phyloP scores from a whole-genome alignment of 768 basidiomycete genomes.

The Lactarius tabidus region DNA sequence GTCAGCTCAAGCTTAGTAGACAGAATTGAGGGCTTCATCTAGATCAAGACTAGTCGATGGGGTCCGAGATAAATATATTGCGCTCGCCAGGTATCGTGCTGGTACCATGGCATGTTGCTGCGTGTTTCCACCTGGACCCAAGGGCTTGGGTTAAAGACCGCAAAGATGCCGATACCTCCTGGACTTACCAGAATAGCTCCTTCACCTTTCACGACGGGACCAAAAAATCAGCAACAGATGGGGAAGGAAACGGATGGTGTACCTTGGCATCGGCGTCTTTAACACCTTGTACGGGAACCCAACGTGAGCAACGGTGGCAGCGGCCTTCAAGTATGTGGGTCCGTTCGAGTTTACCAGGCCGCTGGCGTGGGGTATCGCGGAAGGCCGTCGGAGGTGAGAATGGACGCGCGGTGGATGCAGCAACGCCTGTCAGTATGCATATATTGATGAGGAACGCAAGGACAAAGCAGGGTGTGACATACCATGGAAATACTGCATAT shows the following conservation, averaged over 20 bases:
- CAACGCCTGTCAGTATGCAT: constrained; percentile 50
- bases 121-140: constrained; percentile 74
- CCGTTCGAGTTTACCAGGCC: constrained; percentile 58
- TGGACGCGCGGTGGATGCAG: constrained; percentile 60
- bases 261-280: constrained; percentile 75
- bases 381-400: constrained; percentile 75
- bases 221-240: neutral
- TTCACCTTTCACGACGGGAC: constrained; percentile 45
- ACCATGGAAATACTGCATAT: constrained; percentile 82
- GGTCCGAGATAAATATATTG: constrained; percentile 54
- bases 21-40: neutral
- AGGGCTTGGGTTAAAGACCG: neutral
- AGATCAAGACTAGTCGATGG: constrained; percentile 25
- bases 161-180: neutral
- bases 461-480: constrained; percentile 22
- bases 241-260: neutral
- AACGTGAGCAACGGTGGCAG: constrained; percentile 73
- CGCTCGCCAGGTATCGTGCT: constrained; percentile 52
- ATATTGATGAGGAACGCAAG: neutral
- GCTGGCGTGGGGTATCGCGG: constrained; percentile 43
- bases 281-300: constrained; percentile 68
- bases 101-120: constrained; percentile 67
- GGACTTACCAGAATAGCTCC: constrained; percentile 70
- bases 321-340: constrained; percentile 58
- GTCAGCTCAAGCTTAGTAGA: neutral